A percentile compares a stretch with the other conserved stretches of the same genome.
phyloP scores from a whole-genome alignment of 169 alveolate genomes.

The Haemoproteus tartakovskyi region DNA sequence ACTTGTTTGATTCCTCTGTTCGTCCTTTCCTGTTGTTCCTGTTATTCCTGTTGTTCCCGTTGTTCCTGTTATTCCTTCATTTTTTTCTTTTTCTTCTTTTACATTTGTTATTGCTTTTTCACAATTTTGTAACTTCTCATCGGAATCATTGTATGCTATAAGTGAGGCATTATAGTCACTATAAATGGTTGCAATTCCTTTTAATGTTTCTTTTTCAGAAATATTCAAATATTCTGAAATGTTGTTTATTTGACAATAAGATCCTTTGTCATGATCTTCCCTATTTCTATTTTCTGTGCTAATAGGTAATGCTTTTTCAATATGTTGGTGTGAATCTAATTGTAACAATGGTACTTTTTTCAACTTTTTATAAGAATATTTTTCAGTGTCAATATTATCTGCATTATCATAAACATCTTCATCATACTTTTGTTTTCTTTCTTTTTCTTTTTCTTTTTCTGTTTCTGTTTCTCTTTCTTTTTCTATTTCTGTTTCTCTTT shows the following conservation, averaged over 20 bases:
- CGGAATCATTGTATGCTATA: too few species aligned
- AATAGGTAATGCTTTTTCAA: too few species aligned
- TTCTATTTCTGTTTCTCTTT: background rate
- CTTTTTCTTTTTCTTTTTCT: slow-evolving; percentile 2
- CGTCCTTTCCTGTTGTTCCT: background rate
- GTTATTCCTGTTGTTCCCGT: background rate
- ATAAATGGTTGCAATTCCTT: too few species aligned
- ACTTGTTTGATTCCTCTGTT: too few species aligned
- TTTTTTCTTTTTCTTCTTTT: background rate
- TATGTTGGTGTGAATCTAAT: background rate
- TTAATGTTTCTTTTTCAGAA: too few species aligned
- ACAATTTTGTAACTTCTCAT: too few species aligned
- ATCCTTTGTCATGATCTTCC: too few species aligned
- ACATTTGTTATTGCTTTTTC: background rate
- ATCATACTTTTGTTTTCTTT: background rate
- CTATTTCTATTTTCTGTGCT: too few species aligned
- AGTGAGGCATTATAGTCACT: too few species aligned
- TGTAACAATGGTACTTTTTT: background rate
- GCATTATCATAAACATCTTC: background rate
- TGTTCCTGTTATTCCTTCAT: background rate
- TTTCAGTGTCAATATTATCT: background rate
- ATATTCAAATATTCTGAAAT: too few species aligned
- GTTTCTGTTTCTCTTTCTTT: background rate
- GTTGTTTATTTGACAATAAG: too few species aligned
- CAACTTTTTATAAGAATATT: background rate